A percentile compares a stretch with the other conserved stretches of the same genome.
Evolutionary conservation across 305 asterid genomes (phyloP).

Genomic region (Fraxinus latifolia): DNA sequence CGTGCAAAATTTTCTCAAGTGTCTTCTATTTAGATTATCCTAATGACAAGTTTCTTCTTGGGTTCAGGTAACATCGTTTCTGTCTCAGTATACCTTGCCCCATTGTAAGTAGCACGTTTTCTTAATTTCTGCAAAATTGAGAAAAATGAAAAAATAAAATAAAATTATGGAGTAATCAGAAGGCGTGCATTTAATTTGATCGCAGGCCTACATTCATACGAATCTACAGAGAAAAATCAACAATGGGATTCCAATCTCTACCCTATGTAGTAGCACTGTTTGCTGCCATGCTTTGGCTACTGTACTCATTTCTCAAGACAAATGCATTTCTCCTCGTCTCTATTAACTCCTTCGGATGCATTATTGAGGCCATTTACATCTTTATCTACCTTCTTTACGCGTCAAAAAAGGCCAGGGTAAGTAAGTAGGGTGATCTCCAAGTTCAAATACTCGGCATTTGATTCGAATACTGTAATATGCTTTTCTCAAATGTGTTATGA

Average conservation of each 20-base stretch:
- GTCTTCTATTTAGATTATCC: background rate
- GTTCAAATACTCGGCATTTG: background rate
- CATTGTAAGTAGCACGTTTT: conserved; percentile 41
- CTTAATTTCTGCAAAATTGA: background rate
- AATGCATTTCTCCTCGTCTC: conserved; percentile 51
- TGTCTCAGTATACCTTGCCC: conserved; percentile 54
- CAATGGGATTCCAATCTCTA: conserved; percentile 63
- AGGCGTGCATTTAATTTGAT: background rate
- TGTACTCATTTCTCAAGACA: conserved; percentile 55
- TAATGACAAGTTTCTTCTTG: background rate
- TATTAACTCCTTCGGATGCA: conserved; percentile 66
- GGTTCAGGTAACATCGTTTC: conserved; percentile 61
- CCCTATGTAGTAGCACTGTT: conserved; percentile 67
- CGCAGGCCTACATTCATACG: conserved; percentile 66
- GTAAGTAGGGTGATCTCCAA: background rate
- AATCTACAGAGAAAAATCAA: conserved; percentile 62
- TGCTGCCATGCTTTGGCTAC: conserved; percentile 72
- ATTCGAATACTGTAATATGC: background rate
- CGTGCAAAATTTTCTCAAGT: background rate
- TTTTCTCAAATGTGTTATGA: background rate
- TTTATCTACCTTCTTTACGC: conserved; percentile 50
- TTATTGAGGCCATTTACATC: conserved; percentile 61
- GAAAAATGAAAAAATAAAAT: background rate
- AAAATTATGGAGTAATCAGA: background rate
- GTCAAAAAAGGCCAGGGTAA: conserved; percentile 49